Evolutionary conservation across 768 basidiomycete genomes (phyloP), one percentile per base, ranked within the genome.

Genomic region (Rhodotorula sphaerocarpa): DNA sequence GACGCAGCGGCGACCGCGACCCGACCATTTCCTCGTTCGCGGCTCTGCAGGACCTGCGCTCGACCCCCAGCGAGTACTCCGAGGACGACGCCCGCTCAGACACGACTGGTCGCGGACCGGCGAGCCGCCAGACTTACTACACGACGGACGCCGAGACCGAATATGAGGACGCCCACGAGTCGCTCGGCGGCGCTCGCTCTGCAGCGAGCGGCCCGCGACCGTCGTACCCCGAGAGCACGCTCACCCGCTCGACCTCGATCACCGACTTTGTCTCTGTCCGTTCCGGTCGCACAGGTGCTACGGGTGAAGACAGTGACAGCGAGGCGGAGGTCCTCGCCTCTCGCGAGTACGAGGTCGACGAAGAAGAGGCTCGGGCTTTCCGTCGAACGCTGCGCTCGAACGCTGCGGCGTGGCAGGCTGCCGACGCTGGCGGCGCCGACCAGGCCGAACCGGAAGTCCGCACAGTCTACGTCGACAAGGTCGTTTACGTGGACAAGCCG

Each of bases 391-490:
- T 66, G 9, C 59, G 65, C 5, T 51, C 9, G 9, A 39, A 39
- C 16, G 36, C 36, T 10, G 36, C 36, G 36, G 36, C 9, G 16
- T 39, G 36, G 36, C 36, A 39, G 36, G 36, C 36, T 16, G 36
- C 36, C 36, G 16, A 9, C 36, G 36, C 36, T 39, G 36, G 36
- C 36, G 36, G 10, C 36, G 36, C 36, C n/a, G n/a, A n/a, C n/a
- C n/a, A n/a, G 36, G 16, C 50, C 27, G 52, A 60, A 42, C 59
- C 67, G 5, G 33, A 31, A n/a, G 34, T 65, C 31, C 61, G 67
- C 56, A 69, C 67, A 27, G 70, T 74, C 30, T 72, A 74, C 41
- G 70, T 74, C 42, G 72, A 74, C 36, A 60, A 65, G 39, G 60
- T 73, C 34, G 71, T 75, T 20, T 23, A 23, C 55, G 45, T 41